Base-by-base conservation (phyloP, 2,329 filamentous ascomycete genomes). In the Fusarium camptoceras region DNA sequence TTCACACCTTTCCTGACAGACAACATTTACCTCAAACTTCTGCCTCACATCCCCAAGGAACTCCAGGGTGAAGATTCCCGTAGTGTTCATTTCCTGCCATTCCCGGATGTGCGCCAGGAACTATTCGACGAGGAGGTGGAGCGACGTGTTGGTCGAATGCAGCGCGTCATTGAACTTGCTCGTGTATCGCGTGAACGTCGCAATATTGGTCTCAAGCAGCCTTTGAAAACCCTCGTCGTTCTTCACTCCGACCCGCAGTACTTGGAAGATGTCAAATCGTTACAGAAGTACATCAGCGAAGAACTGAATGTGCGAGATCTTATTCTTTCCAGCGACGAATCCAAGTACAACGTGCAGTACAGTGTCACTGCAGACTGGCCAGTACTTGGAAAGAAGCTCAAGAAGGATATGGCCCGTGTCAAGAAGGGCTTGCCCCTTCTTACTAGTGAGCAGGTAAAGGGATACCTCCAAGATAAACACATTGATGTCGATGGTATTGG, bases 1-100 rank as follows among this genome's bases (percentile, higher is more conserved):
- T 98, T 99, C 81, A 97, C 92, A 1, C 96, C 96, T 10, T 99
- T 98, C 84, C 87, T 98, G 74, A 94, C 94, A 64, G 96, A 99
- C 75, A 96, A 91, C 78, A 97, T 99, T 79, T 99, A 98, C 83
- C 88, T 89, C 64, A 91, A 91, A 72, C 88, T 98, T 15, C 86
- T 94, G 24, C 91, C 92, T 22, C 90, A 94, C 78, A 96, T 98
- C 57, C 94, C 94, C 2, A 86, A 92, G 76, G 84, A 88, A 43
- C 82, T 93, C 34, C 83, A 83, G 71, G 90, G 86, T 42, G 87
- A 91, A 73, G 95, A 98, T 77, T 80, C 89, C 66, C 89, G 94
- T 72, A 97, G 93, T 76, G 92, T 99, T 9, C 96, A 98, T 82
- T 99, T 98, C 86, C 84, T 98, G 60, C 81, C 91, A 8, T 98